Percentiles rank a stretch among this genome's conserved stretches.
Evolutionary conservation across 495 filamentous ascomycete genomes (phyloP).

Genomic region (Pyrenula massariospora): DNA sequence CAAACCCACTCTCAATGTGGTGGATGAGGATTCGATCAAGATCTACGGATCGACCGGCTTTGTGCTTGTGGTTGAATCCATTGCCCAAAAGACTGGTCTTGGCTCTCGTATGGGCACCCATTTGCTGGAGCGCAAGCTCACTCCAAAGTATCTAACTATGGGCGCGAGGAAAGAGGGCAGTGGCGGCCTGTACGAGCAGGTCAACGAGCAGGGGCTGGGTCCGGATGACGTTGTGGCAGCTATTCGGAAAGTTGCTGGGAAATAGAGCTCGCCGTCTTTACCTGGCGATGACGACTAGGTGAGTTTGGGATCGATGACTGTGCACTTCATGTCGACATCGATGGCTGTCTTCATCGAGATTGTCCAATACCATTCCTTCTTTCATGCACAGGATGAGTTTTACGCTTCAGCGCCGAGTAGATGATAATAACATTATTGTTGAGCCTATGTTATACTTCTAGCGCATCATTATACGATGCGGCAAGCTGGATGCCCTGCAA

Average conservation of each 20-base stretch:
- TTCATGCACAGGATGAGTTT: background rate
- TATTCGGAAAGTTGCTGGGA: constrained; percentile 14
- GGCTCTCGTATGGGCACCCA: constrained; percentile 25
- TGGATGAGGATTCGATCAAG: constrained; percentile 26
- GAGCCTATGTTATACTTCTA: background rate
- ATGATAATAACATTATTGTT: background rate
- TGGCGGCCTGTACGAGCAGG: constrained; percentile 25
- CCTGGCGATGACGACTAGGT: background rate
- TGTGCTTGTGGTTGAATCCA: constrained; percentile 24
- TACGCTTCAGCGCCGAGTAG: background rate
- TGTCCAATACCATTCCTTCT: background rate
- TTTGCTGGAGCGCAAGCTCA: constrained; percentile 22
- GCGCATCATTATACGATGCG: background rate
- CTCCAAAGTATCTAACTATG: constrained; percentile 22
- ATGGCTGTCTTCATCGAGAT: background rate
- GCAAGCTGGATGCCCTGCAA: background rate
- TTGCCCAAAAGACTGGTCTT: constrained; percentile 28
- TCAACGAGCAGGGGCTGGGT: constrained; percentile 25
- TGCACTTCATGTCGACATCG: background rate
- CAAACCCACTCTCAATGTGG: constrained; percentile 27
- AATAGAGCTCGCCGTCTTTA: background rate
- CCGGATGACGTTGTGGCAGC: constrained; percentile 19
- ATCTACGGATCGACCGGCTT: constrained; percentile 22
- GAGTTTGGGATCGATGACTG: background rate
- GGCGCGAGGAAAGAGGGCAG: constrained; percentile 25